Percentiles rank a stretch among this genome's conserved stretches.
phyloP scores from a whole-genome alignment of 2,329 filamentous ascomycete genomes.

The Coniochaeta hoffmannii region DNA sequence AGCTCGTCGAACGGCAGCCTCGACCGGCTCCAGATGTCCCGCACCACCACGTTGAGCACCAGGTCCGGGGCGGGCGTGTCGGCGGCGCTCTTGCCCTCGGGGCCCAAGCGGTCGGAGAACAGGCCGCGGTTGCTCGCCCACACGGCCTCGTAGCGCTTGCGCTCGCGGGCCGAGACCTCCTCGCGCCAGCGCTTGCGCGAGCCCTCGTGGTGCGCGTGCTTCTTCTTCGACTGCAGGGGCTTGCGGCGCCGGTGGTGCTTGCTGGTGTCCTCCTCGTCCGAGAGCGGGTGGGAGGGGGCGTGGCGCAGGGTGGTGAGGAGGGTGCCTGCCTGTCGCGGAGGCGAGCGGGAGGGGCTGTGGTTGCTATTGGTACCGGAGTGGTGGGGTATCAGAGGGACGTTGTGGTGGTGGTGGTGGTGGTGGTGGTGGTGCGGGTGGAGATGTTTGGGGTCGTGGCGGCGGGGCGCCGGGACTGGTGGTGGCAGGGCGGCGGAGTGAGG shows the following conservation, averaged over 20 bases:
- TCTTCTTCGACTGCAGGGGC: constrained; percentile 39
- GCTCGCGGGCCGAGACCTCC: constrained; percentile 61
- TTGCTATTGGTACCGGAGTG: constrained; percentile 16
- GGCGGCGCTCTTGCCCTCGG: neutral
- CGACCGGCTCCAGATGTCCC: constrained; percentile 69
- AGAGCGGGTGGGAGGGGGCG: constrained; percentile 38
- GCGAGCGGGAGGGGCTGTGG: constrained; percentile 32
- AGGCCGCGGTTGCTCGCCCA: constrained; percentile 75
- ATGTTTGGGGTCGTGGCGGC: constrained; percentile 19
- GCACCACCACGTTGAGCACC: constrained; percentile 60
- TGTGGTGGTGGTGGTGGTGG: constrained; percentile 9
- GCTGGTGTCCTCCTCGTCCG: constrained; percentile 43
- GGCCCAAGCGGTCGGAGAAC: constrained; percentile 16
- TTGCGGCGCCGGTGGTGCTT: constrained; percentile 30
- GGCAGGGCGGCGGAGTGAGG: constrained; percentile 28
- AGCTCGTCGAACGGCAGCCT: constrained; percentile 61
- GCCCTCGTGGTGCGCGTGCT: constrained; percentile 71
- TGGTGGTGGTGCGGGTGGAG: constrained; percentile 3
- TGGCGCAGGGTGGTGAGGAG: constrained; percentile 63
- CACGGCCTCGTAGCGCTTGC: constrained; percentile 76
- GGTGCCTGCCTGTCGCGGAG: constrained; percentile 27
- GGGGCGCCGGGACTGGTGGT: constrained; percentile 28
- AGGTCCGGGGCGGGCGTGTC: constrained; percentile 29
- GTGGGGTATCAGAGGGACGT: constrained; percentile 7
- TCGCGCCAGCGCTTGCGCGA: constrained; percentile 71